Evolutionary conservation across 768 basidiomycete species (phyloP).

Genomic region (Hortiboletus campestris): DNA sequence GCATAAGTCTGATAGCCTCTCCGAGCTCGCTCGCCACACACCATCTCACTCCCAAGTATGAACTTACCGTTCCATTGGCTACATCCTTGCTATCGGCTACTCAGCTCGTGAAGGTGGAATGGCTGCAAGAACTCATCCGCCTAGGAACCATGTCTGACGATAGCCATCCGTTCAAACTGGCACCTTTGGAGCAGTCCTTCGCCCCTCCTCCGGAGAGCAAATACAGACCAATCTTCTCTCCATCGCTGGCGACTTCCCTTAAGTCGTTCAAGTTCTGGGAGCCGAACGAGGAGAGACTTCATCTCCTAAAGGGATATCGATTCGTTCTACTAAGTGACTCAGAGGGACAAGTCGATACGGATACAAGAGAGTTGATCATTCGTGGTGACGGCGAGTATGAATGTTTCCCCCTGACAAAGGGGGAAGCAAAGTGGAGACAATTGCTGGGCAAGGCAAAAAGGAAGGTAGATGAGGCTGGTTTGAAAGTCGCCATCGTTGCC

Average conservation of each 20-base stretch:
- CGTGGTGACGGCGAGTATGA: conserved; percentile 64
- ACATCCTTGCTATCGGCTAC: conserved; percentile 58
- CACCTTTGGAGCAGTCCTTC: conserved; percentile 51
- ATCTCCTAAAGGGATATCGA: conserved; percentile 50
- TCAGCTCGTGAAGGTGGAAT: conserved; percentile 63
- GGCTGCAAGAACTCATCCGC: conserved; percentile 61
- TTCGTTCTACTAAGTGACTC: conserved; percentile 64
- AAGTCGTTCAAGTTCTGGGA: conserved; percentile 62
- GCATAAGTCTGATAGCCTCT: conserved; percentile 52
- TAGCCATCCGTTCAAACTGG: conserved; percentile 32
- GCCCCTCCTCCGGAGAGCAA: conserved; percentile 50
- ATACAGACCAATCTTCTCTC: conserved; percentile 57
- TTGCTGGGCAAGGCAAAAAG: conserved; percentile 51
- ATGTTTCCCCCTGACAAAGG: conserved; percentile 52
- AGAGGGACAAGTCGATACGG: conserved; percentile 44
- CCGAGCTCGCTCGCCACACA: conserved; percentile 55
- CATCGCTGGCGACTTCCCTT: conserved; percentile 45
- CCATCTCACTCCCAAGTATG: conserved; percentile 54
- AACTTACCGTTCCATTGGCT: conserved; percentile 48
- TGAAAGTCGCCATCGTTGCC: conserved; percentile 51
- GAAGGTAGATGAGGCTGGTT: conserved; percentile 42
- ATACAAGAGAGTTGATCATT: conserved; percentile 52
- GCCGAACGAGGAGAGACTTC: conserved; percentile 59
- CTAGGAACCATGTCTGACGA: conserved; percentile 41
- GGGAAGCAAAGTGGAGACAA: conserved; percentile 49